Percentiles rank a stretch among this genome's conserved stretches.
These are phyloP conservation scores for Arabis hirsuta DNA, from an alignment of 345 rosid species.

Conservation along the genomic window DNA sequence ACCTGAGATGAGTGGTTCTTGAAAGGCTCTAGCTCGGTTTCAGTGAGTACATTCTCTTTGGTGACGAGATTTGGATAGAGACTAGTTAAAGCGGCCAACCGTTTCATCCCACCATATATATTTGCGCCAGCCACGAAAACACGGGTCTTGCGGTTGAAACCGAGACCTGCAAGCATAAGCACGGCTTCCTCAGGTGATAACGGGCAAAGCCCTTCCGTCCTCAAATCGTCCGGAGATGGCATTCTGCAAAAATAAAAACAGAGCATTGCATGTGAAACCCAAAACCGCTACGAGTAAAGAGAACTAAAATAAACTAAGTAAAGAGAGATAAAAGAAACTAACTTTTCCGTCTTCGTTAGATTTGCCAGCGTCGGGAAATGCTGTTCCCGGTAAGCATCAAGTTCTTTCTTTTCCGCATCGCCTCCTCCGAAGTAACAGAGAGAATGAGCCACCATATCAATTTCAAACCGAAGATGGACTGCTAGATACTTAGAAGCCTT, in stretches of 20 bases:
- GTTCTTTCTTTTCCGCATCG: constrained; percentile 65
- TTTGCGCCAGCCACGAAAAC: constrained; percentile 88
- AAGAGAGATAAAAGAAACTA: constrained; percentile 23
- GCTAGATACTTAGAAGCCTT: constrained; percentile 81
- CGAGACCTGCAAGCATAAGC: constrained; percentile 94
- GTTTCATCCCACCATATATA: constrained; percentile 72
- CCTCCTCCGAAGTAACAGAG: constrained; percentile 94
- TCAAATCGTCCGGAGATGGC: constrained; percentile 72
- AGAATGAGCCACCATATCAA: constrained; percentile 99
- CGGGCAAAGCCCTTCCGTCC: constrained; percentile 90
- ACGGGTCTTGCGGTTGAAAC: constrained; percentile 79
- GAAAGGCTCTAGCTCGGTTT: constrained; percentile 79
- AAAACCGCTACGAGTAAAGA: not conserved
- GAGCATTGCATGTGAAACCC: not conserved
- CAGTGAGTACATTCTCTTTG: constrained; percentile 83
- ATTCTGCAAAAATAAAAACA: constrained; percentile 50
- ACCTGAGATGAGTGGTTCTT: constrained; percentile 92
- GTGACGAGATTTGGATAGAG: constrained; percentile 90
- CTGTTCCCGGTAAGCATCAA: constrained; percentile 81
- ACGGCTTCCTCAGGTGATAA: constrained; percentile 93
- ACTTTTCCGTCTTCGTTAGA: constrained; percentile 67
- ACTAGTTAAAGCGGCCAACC: constrained; percentile 73
- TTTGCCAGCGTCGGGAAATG: constrained; percentile 82
- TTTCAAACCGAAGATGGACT: constrained; percentile 88
- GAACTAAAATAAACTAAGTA: too few species aligned